phyloP scores from a whole-genome alignment of 2,329 filamentous ascomycete species.

The Ophiostoma perfectum region DNA sequence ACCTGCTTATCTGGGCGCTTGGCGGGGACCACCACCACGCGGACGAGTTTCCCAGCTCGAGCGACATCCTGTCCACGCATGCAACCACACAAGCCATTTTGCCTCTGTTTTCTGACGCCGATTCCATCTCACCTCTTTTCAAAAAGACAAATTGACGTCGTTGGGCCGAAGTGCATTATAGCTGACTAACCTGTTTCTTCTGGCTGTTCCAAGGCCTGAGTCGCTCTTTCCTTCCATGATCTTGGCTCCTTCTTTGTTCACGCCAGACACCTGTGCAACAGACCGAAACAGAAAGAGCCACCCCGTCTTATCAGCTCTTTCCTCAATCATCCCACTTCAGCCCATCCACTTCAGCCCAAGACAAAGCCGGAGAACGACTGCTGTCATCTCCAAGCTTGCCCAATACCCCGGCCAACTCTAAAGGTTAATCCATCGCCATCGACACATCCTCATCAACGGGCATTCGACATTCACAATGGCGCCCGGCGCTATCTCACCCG shows the following conservation, averaged over 20 bases:
- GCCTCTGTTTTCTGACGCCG: not conserved
- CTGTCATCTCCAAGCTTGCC: not conserved
- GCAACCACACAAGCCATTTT: not conserved
- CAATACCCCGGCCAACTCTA: not conserved
- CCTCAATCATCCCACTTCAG: not conserved
- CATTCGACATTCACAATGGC: conserved; percentile 43
- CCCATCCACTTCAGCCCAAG: too few species aligned
- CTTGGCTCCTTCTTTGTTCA: conserved; percentile 2
- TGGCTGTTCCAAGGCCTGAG: not conserved
- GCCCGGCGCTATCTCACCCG: conserved; percentile 50
- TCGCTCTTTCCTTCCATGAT: conserved; percentile 1
- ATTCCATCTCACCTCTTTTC: not conserved
- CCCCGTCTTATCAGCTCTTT: conserved; percentile 4
- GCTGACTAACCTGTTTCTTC: not conserved
- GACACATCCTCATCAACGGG: not conserved
- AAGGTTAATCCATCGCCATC: not conserved
- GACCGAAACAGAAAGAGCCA: conserved; percentile 6
- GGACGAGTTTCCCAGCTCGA: conserved; percentile 4
- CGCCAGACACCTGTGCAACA: not conserved
- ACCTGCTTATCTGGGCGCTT: not conserved
- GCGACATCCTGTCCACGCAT: not conserved
- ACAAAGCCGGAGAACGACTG: not conserved
- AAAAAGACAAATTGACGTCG: too few species aligned
- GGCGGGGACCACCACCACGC: not conserved
- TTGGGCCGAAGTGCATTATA: not conserved